A percentile compares a stretch with the other conserved stretches of the same genome.
Conservation (phyloP, 1,284 basidiomycete genomes). For the Naganishia liquefaciens region DNA sequence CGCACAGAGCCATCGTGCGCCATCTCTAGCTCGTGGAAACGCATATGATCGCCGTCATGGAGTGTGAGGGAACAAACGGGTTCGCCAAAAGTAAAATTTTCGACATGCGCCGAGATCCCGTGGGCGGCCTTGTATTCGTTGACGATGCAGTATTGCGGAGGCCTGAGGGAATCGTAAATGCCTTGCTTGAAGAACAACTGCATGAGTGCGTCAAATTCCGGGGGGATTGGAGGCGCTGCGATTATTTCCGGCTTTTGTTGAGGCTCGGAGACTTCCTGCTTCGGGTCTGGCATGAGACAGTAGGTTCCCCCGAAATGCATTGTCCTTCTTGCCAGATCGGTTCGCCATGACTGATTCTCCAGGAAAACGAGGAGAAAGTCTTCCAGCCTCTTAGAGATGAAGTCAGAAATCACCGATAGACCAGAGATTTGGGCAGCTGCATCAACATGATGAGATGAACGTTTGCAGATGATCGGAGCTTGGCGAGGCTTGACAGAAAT, state of each 20-base stretch:
- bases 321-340: conserved; percentile 19
- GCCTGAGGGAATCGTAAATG: conserved; percentile 8
- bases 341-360: conserved; percentile 21
- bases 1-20: conserved; percentile 24
- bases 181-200: conserved; percentile 11
- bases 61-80: conserved; percentile 21
- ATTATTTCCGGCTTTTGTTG: conserved; percentile 15
- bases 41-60: conserved; percentile 26
- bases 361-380: conserved; percentile 8
- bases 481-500: no score
- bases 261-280: not conserved
- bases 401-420: conserved; percentile 6
- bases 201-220: conserved; percentile 7
- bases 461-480: not conserved
- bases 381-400: conserved; percentile 9
- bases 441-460: not conserved
- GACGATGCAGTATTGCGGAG: conserved; percentile 27
- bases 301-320: conserved; percentile 31
- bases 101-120: conserved; percentile 28
- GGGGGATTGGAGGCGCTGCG: conserved; percentile 20
- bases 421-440: conserved; percentile 1
- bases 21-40: conserved; percentile 17
- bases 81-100: conserved; percentile 30
- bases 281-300: conserved; percentile 14
- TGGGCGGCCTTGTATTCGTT: conserved; percentile 24